phyloP scores from a whole-genome alignment of 306 rosid species.

The Gynostemma pentaphyllum region DNA sequence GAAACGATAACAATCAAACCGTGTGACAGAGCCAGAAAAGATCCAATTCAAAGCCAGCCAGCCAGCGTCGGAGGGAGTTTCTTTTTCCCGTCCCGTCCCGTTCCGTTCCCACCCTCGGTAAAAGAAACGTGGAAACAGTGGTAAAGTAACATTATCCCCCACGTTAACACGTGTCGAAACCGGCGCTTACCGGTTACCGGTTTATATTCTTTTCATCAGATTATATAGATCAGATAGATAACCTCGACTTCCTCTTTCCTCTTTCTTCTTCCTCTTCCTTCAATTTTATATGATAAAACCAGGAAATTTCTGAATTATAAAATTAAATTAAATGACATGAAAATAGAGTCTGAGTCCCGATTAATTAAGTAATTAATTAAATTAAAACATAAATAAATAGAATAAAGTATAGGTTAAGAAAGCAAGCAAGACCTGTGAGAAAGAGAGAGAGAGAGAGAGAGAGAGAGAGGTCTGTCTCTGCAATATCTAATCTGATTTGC shows the following conservation, averaged over 20 bases:
- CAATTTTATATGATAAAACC: background rate
- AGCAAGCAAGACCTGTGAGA: background rate
- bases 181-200: background rate
- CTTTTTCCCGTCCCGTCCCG: background rate
- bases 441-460: too few species aligned
- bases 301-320: background rate
- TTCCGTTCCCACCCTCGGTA: background rate
- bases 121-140: background rate
- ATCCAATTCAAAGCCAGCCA: too few species aligned
- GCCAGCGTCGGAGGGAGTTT: too few species aligned
- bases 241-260: background rate
- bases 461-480: background rate
- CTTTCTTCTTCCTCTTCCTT: background rate
- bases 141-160: background rate
- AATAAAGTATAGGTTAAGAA: background rate
- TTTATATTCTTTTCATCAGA: background rate
- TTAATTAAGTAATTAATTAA: too few species aligned
- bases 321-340: background rate
- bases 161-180: background rate
- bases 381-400: background rate
- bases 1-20: background rate
- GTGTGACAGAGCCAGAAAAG: too few species aligned
- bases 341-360: too few species aligned
- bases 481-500: slow-evolving; percentile 40
- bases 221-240: background rate